phyloP scores from a whole-genome alignment of 2,329 filamentous ascomycete genomes.

The Remersonia thermophila region DNA sequence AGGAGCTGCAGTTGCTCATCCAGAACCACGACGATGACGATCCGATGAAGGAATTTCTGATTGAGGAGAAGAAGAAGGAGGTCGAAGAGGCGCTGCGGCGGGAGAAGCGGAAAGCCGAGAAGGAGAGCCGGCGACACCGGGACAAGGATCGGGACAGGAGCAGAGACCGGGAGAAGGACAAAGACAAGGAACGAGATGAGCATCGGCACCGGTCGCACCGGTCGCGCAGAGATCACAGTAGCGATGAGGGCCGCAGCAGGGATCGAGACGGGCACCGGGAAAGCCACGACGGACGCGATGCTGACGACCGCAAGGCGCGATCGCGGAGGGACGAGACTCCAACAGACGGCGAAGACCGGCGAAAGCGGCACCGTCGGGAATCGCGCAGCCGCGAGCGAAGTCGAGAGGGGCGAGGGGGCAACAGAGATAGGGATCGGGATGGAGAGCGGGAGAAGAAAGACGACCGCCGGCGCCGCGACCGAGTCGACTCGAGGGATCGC shows the following conservation, averaged over 20 bases:
- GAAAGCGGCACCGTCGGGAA: conserved; percentile 4
- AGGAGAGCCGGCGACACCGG: conserved; percentile 33
- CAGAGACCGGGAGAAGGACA: not conserved
- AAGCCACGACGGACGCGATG: conserved; percentile 11
- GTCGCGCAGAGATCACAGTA: conserved; percentile 16
- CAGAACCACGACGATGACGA: conserved; percentile 85
- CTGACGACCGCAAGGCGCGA: conserved; percentile 17
- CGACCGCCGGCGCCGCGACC: conserved; percentile 15
- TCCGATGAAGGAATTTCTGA: conserved; percentile 86
- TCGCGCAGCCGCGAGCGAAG: conserved; percentile 6
- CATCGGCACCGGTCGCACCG: conserved; percentile 15
- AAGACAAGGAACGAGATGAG: not conserved
- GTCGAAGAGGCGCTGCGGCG: conserved; percentile 56
- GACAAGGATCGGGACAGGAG: conserved; percentile 13
- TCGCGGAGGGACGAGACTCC: conserved; percentile 29
- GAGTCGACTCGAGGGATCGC: conserved; percentile 4
- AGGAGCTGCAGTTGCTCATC: conserved; percentile 63
- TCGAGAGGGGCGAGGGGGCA: conserved; percentile 2
- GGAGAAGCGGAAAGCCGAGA: conserved; percentile 37
- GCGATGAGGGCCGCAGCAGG: conserved; percentile 17
- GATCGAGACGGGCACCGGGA: conserved; percentile 19
- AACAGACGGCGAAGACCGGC: conserved; percentile 6
- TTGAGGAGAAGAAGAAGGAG: conserved; percentile 85
- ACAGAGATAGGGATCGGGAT: conserved; percentile 14
- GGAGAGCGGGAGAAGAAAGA: conserved; percentile 15